Evolutionary conservation across 345 rosid genomes (phyloP), one percentile per base, ranked within the genome.

Genomic region (Salix koriyanagi): DNA sequence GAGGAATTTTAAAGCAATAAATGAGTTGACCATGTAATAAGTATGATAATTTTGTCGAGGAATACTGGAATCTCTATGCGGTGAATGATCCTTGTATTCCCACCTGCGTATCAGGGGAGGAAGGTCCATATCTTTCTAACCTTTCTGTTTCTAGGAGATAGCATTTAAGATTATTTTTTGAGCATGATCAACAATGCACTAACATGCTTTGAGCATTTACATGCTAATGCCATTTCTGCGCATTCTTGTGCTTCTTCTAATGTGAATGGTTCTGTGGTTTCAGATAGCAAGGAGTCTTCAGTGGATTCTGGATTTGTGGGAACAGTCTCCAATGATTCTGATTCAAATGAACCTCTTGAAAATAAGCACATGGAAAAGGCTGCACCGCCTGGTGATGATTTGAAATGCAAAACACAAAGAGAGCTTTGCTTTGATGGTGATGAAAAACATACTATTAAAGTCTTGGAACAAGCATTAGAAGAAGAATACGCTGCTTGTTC

Each of bases 401-500:
- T 82, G 46, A 78, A 84, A 52, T 75, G 77, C 72, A 71, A 73
- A 23, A 70, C 76, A 34, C 67, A 44, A 48, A 79, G 77, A 26
- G 83, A 83, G 77, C 70, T 81, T 61, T 83, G 54, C 54, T 65
- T 44, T 74, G 75, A 80, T 66, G 79, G 76, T 64, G 76, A 79
- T 70, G 76, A 80, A 23, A 75, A 79, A 72, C 73, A 73, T 82
- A 50, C 73, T 21, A 76, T 89, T 76, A 86, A 81, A 69, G 75
- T 77, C 70, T 77, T 96, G 71, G 88, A 89, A 84, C 82, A 79
- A 70, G 85, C 87, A 60, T 85, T 91, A 71, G 84, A 90, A 72
- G 85, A 87, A 74, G 96, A 86, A 80, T 86, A 83, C 50, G 75
- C 85, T 50, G 84, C 86, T 19, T 68, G 73, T 72, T 69, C 90